phyloP scores from a whole-genome alignment of 371 early-diverging fungal species.

The Racocetra persica region DNA sequence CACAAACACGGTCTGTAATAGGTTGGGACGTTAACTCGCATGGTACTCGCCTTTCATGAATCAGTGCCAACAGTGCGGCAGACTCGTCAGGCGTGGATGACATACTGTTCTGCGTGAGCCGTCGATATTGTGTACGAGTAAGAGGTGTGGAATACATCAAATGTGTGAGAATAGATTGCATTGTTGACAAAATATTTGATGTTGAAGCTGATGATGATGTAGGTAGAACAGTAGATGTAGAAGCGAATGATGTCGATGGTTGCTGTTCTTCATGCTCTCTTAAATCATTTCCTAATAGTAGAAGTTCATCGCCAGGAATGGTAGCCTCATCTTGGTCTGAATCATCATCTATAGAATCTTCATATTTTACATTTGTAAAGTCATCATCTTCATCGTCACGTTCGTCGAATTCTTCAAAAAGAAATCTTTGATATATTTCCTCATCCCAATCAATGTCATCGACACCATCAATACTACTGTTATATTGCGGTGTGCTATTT shows the following conservation, averaged over 20 bases:
- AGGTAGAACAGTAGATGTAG: background rate
- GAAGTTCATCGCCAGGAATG: slow-evolving; percentile 22
- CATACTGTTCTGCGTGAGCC: slow-evolving; percentile 8
- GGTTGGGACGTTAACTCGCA: background rate
- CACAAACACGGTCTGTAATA: slow-evolving; percentile 41
- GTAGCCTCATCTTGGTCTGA: background rate
- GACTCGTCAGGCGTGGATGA: slow-evolving; percentile 27
- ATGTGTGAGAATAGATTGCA: slow-evolving; percentile 40
- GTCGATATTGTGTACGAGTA: slow-evolving; percentile 37
- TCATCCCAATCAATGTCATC: slow-evolving; percentile 36
- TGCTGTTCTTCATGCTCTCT: slow-evolving; percentile 30
- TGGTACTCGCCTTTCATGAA: slow-evolving; percentile 28
- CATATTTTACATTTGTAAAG: slow-evolving; percentile 3
- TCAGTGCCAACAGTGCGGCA: slow-evolving; percentile 22
- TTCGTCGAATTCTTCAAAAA: slow-evolving; percentile 34
- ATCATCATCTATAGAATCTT: slow-evolving; percentile 16
- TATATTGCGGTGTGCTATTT: background rate
- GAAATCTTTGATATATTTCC: slow-evolving; percentile 34
- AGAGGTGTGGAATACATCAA: slow-evolving; percentile 36
- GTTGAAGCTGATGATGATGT: background rate
- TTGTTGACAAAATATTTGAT: background rate
- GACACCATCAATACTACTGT: background rate
- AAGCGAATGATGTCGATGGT: background rate
- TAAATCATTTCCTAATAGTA: slow-evolving; percentile 37
- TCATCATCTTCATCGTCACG: slow-evolving; percentile 37